Percentiles rank a stretch among this genome's conserved stretches.
phyloP scores from a whole-genome alignment of 202 grass and related monocot species.

The Musa balbisiana region DNA sequence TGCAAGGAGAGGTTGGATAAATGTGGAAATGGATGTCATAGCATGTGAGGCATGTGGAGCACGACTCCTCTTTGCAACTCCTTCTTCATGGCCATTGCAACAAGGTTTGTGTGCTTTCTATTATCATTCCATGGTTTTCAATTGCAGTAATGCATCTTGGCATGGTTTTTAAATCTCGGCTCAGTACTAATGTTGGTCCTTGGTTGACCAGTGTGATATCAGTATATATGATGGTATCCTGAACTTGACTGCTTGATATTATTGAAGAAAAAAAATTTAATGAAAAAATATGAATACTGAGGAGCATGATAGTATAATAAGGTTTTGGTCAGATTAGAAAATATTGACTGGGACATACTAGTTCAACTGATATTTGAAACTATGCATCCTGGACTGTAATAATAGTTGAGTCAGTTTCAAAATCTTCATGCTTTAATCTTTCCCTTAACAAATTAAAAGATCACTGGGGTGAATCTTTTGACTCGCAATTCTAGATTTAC shows the following conservation, averaged over 20 bases:
- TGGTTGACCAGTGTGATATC: too few relatives aligned
- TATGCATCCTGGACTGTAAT: too few relatives aligned
- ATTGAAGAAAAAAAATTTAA: too few relatives aligned
- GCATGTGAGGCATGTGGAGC: constrained; percentile 86
- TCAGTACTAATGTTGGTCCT: too few relatives aligned
- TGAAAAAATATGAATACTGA: too few relatives aligned
- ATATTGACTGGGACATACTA: too few relatives aligned
- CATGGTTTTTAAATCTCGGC: neutral
- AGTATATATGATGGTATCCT: too few relatives aligned
- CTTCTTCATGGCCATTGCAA: constrained; percentile 71
- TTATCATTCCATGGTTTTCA: neutral
- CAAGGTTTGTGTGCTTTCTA: constrained; percentile 45
- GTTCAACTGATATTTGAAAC: too few relatives aligned
- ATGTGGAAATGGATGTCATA: constrained; percentile 81
- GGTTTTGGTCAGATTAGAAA: too few relatives aligned
- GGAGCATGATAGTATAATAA: too few relatives aligned
- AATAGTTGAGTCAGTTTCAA: neutral
- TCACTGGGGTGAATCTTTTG: neutral
- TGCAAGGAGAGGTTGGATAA: constrained; percentile 91
- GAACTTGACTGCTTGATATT: too few relatives aligned
- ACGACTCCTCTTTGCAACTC: constrained; percentile 74
- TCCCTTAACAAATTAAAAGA: neutral
- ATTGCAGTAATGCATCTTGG: neutral
- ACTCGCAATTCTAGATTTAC: too few relatives aligned
- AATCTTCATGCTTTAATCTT: neutral